These are phyloP conservation scores for Hypoxylon sp. DNA, from an alignment of 2,329 filamentous ascomycete species.

Conservation along the genomic window DNA sequence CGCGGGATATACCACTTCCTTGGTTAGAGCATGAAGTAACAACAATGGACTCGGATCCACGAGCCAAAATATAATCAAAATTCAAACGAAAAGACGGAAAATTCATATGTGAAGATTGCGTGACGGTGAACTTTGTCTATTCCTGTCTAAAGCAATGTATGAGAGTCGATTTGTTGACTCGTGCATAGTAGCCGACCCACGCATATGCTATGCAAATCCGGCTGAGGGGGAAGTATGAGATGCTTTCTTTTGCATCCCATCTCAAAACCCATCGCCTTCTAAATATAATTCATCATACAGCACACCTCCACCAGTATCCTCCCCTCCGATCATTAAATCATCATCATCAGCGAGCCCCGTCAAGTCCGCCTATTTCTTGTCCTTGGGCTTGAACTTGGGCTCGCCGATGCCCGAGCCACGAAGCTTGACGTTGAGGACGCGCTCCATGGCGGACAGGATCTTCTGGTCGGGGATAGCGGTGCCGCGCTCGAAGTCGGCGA, in stretches of 20 bases:
- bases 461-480: constrained; percentile 86
- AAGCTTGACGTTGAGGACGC: constrained; percentile 88
- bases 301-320: not conserved
- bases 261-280: constrained; percentile 19
- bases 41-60: not conserved
- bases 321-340: not conserved
- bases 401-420: constrained; percentile 87
- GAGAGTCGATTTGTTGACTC: constrained; percentile 29
- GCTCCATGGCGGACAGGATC: constrained; percentile 82
- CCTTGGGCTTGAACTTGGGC: constrained; percentile 81
- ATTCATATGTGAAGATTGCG: not conserved
- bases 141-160: constrained; percentile 33
- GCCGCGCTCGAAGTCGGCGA: constrained; percentile 89
- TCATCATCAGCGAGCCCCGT: not conserved
- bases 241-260: constrained; percentile 3
- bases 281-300: constrained; percentile 20
- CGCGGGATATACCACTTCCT: constrained; percentile 24
- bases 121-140: constrained; percentile 26
- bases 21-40: constrained; percentile 4
- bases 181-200: constrained; percentile 24
- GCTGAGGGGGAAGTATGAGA: constrained; percentile 7
- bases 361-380: constrained; percentile 63
- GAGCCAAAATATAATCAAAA: not conserved
- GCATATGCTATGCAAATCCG: constrained; percentile 27
- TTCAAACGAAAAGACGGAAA: not conserved